Conservation (phyloP, 1,284 basidiomycete species). For the Fomitopsis schrenkii region DNA sequence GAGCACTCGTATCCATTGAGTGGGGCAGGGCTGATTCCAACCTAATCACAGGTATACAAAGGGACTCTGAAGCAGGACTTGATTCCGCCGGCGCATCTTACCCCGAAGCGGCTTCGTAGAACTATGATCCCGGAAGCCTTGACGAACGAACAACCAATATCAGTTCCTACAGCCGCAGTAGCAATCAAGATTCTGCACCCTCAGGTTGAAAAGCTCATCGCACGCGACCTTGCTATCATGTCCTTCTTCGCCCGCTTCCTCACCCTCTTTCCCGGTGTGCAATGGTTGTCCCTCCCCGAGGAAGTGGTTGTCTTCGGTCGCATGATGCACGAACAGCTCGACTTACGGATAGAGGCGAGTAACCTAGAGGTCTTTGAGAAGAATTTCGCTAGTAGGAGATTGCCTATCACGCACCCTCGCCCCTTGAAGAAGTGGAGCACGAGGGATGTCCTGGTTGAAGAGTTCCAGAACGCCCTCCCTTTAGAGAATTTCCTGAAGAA, state of each 20-base stretch:
- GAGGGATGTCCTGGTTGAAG: constrained; percentile 83
- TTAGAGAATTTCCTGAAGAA: constrained; percentile 86
- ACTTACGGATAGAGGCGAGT: constrained; percentile 87
- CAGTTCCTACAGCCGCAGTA: constrained; percentile 77
- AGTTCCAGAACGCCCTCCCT: constrained; percentile 91
- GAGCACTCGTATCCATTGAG: constrained; percentile 17
- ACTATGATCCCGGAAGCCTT: constrained; percentile 50
- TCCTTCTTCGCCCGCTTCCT: constrained; percentile 84
- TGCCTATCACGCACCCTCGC: constrained; percentile 87
- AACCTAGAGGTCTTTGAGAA: constrained; percentile 85
- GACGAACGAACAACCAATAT: constrained; percentile 56
- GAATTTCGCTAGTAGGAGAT: constrained; percentile 79
- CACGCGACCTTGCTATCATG: constrained; percentile 93
- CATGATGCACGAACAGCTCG: constrained; percentile 98
- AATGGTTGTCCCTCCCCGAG: constrained; percentile 96
- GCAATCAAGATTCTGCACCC: constrained; percentile 98
- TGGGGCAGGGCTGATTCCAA: background rate
- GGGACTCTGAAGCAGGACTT: constrained; percentile 83
- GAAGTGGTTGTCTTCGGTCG: constrained; percentile 92
- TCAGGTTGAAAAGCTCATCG: constrained; percentile 75
- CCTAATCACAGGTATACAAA: constrained; percentile 66
- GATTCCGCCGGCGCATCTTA: constrained; percentile 77
- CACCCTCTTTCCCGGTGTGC: constrained; percentile 85
- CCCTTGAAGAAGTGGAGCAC: constrained; percentile 82
- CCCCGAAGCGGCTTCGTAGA: constrained; percentile 55